A percentile compares a stretch with the other conserved stretches of the same genome.
These are phyloP conservation scores for Penicillium odoratum DNA, from an alignment of 495 filamentous ascomycete species.

Conservation along the genomic window DNA sequence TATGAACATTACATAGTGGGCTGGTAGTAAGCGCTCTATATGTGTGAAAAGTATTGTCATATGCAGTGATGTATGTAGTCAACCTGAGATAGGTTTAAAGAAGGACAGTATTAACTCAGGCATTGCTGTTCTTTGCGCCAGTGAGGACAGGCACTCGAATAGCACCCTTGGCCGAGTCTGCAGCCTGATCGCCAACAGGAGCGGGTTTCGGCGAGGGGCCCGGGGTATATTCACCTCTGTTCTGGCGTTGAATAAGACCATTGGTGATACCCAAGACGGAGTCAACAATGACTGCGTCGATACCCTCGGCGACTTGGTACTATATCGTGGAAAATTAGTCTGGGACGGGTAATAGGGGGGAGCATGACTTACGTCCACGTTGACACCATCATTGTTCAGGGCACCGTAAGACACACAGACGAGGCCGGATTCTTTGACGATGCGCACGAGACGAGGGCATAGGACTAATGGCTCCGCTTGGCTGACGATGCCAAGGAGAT, in stretches of 20 bases:
- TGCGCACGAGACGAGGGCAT: constrained; percentile 85
- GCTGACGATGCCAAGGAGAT: constrained; percentile 86
- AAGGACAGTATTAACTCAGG: neutral
- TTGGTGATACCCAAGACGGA: constrained; percentile 81
- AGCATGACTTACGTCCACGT: constrained; percentile 69
- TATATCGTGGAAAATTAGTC: constrained; percentile 27
- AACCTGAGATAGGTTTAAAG: no score
- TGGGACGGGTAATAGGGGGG: neutral
- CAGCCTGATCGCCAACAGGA: constrained; percentile 17
- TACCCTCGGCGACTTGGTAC: constrained; percentile 91
- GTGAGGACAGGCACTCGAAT: constrained; percentile 34
- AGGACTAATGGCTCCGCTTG: constrained; percentile 81
- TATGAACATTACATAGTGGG: no score
- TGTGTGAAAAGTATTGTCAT: no score
- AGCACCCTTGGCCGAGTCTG: constrained; percentile 22
- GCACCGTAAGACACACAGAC: constrained; percentile 95
- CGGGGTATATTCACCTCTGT: constrained; percentile 29
- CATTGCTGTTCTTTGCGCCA: constrained; percentile 22
- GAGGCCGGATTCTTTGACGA: constrained; percentile 92
- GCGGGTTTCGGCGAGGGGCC: constrained; percentile 28
- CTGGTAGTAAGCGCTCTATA: no score
- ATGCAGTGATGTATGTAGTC: no score
- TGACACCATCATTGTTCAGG: constrained; percentile 80
- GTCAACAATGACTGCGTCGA: constrained; percentile 96
- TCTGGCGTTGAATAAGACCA: constrained; percentile 56